A percentile compares a stretch with the other conserved stretches of the same genome.
Evolutionary conservation across 306 rosid species (phyloP).

Genomic region (Medicago ruthenica): DNA sequence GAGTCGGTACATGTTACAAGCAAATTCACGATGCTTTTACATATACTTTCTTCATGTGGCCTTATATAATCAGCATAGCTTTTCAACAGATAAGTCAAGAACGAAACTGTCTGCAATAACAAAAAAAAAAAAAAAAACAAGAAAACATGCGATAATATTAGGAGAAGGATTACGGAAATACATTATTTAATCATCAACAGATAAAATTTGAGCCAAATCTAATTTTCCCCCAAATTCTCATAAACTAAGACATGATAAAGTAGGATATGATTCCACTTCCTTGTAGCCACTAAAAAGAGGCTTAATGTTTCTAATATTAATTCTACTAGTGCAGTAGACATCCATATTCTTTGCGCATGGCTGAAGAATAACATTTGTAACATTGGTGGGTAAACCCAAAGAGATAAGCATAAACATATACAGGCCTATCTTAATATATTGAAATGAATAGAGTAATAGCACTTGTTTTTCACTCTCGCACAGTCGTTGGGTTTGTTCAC

Average conservation of each 20-base stretch:
- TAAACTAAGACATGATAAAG: slow-evolving; percentile 3
- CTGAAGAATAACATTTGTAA: slow-evolving; percentile 23
- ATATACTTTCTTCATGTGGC: slow-evolving; percentile 98
- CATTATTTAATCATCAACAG: background rate
- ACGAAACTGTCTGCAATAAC: slow-evolving; percentile 89
- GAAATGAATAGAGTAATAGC: slow-evolving; percentile 20
- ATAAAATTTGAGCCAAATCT: background rate
- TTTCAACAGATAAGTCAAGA: slow-evolving; percentile 92
- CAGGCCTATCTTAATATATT: slow-evolving; percentile 16
- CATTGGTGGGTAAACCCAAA: slow-evolving; percentile 6
- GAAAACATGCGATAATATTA: slow-evolving; percentile 31
- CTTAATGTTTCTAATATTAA: slow-evolving; percentile 28
- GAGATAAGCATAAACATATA: slow-evolving; percentile 19
- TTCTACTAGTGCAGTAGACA: slow-evolving; percentile 19
- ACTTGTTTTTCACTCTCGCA: slow-evolving; percentile 18
- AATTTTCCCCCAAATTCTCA: too few species aligned
- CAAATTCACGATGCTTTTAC: slow-evolving; percentile 97
- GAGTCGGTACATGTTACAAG: slow-evolving; percentile 98
- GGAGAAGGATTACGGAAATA: slow-evolving; percentile 38
- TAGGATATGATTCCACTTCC: slow-evolving; percentile 28
- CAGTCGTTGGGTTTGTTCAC: background rate
- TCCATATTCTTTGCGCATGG: slow-evolving; percentile 11
- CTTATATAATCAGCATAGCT: slow-evolving; percentile 94
- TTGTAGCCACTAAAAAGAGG: slow-evolving; percentile 8
- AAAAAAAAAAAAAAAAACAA: slow-evolving; percentile 42